Conservation (phyloP, 1,284 basidiomycete species). For the Ganoderma multipileum region DNA sequence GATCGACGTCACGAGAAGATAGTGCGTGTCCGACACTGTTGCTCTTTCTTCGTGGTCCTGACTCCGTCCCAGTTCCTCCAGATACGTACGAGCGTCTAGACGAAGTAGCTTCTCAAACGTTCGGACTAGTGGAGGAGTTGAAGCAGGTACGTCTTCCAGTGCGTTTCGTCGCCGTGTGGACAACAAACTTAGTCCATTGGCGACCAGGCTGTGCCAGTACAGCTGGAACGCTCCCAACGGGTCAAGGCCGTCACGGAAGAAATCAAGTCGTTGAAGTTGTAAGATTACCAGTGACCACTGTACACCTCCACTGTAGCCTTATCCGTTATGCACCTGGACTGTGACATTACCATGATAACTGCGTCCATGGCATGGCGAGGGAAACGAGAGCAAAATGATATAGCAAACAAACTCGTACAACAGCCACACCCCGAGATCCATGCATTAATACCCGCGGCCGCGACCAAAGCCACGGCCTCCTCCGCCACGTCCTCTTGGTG, state of each 20-base stretch:
- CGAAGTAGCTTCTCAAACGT: slow-evolving; percentile 33
- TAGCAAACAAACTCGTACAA: slow-evolving; percentile 24
- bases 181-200: not conserved
- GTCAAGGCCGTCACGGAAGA: slow-evolving; percentile 51
- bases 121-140: slow-evolving; percentile 54
- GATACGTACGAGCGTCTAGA: slow-evolving; percentile 36
- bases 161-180: not conserved
- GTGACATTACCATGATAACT: not conserved
- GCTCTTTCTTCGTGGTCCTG: not conserved
- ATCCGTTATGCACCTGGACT: slow-evolving; percentile 14
- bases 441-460: slow-evolving; percentile 52
- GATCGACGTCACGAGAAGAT: slow-evolving; percentile 18
- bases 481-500: slow-evolving; percentile 34
- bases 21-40: slow-evolving; percentile 15
- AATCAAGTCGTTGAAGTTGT: slow-evolving; percentile 54
- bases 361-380: not conserved
- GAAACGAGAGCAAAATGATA: slow-evolving; percentile 12
- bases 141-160: slow-evolving; percentile 49
- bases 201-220: slow-evolving; percentile 50
- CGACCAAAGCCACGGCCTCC: slow-evolving; percentile 45
- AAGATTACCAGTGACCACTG: slow-evolving; percentile 22
- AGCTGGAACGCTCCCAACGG: slow-evolving; percentile 51
- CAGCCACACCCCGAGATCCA: slow-evolving; percentile 14
- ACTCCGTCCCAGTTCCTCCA: slow-evolving; percentile 27
- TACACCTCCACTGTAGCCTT: slow-evolving; percentile 29